phyloP scores from a whole-genome alignment of 345 rosid species.

The Salix exigua region DNA sequence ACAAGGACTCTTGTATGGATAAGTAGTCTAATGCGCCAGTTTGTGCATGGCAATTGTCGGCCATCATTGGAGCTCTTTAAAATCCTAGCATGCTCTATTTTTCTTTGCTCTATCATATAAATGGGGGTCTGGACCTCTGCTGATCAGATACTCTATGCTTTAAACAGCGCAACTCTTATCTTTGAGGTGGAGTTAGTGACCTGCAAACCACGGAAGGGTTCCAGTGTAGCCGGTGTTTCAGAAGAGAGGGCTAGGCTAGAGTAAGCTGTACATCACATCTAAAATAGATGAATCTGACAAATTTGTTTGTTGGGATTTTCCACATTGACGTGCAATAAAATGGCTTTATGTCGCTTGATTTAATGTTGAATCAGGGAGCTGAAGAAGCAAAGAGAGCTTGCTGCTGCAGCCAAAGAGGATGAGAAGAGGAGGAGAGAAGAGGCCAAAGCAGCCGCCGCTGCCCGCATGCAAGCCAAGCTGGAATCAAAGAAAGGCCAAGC shows the following conservation, averaged over 20 bases:
- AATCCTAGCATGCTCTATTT: background rate
- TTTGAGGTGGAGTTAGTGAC: constrained; percentile 82
- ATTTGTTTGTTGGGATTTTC: background rate
- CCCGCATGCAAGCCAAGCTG: constrained; percentile 83
- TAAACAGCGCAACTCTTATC: constrained; percentile 73
- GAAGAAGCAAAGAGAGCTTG: constrained; percentile 84
- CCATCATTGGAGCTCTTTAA: background rate
- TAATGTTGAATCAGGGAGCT: constrained; percentile 52
- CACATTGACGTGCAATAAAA: background rate
- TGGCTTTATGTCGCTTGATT: background rate
- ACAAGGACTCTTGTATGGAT: background rate
- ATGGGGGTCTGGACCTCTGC: background rate
- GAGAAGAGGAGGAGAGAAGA: constrained; percentile 87
- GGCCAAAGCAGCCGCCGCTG: constrained; percentile 92
- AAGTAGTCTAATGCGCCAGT: background rate
- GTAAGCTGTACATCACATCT: constrained; percentile 42
- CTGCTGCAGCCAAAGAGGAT: constrained; percentile 73
- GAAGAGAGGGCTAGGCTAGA: constrained; percentile 90
- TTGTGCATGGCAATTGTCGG: background rate
- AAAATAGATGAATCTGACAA: background rate
- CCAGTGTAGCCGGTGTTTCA: constrained; percentile 60
- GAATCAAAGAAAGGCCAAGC: constrained; percentile 82
- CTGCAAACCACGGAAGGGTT: constrained; percentile 78
- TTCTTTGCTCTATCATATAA: too few relatives aligned
- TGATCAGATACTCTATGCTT: constrained; percentile 4